A percentile compares a stretch with the other conserved stretches of the same genome.
These are phyloP conservation scores for Calonectria montana DNA, from an alignment of 2,329 filamentous ascomycete species.

Conservation along the genomic window DNA sequence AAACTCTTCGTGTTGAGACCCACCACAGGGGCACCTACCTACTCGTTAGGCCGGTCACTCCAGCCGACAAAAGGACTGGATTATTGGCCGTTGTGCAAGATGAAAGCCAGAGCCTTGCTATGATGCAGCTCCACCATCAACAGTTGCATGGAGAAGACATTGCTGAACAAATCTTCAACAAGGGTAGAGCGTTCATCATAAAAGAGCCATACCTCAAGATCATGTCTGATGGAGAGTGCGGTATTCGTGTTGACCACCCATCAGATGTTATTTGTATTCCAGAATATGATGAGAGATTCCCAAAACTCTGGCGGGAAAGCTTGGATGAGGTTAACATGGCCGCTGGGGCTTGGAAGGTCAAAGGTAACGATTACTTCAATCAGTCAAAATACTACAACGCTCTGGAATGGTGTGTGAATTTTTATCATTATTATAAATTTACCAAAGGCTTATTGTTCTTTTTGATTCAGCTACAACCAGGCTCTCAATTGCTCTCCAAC, in stretches of 20 bases:
- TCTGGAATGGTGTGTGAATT: slow-evolving; percentile 46
- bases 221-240: slow-evolving; percentile 52
- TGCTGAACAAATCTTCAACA: slow-evolving; percentile 47
- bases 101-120: slow-evolving; percentile 46
- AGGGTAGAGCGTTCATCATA: slow-evolving; percentile 53
- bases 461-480: not conserved
- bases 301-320: slow-evolving; percentile 47
- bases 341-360: slow-evolving; percentile 30
- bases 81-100: slow-evolving; percentile 53
- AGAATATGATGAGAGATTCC: slow-evolving; percentile 51
- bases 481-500: not conserved
- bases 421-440: too few species aligned
- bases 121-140: slow-evolving; percentile 55
- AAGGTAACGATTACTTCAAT: slow-evolving; percentile 50
- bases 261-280: slow-evolving; percentile 58
- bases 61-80: slow-evolving; percentile 26
- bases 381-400: slow-evolving; percentile 44
- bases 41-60: slow-evolving; percentile 35
- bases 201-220: slow-evolving; percentile 66
- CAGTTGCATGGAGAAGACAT: slow-evolving; percentile 49
- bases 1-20: slow-evolving; percentile 25
- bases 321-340: not conserved
- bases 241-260: slow-evolving; percentile 63
- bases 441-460: not conserved
- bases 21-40: slow-evolving; percentile 33